Evolutionary conservation across 2,329 filamentous ascomycete genomes (phyloP).

Genomic region (Beauveria caledonica): DNA sequence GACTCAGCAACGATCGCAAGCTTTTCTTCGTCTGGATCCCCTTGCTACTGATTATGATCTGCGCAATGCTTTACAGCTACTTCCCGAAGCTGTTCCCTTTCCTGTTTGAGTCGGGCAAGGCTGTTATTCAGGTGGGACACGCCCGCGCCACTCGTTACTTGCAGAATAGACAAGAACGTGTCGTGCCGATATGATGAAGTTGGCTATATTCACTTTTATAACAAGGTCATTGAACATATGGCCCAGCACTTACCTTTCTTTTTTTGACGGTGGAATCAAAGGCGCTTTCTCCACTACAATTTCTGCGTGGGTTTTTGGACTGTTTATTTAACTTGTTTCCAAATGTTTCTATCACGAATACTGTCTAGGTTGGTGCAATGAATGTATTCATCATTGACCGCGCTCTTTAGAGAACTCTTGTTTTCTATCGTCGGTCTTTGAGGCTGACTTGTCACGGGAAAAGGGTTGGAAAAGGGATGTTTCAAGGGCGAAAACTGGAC

Average conservation of each 20-base stretch:
- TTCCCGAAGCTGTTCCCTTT: conserved; percentile 39
- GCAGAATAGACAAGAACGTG: conserved; percentile 18
- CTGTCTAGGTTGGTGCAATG: not conserved
- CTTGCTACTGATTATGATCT: conserved; percentile 39
- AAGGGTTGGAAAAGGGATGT: not conserved
- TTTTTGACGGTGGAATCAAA: not conserved
- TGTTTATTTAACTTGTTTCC: conserved; percentile 1
- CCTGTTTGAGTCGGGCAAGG: conserved; percentile 25
- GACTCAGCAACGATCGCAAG: conserved; percentile 54
- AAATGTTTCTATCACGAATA: not conserved
- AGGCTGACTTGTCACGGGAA: not conserved
- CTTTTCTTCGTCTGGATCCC: conserved; percentile 61
- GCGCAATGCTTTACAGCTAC: conserved; percentile 42
- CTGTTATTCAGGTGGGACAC: conserved; percentile 23
- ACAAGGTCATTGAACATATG: not conserved
- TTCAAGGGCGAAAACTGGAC: not conserved
- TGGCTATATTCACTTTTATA: not conserved
- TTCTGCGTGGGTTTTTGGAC: not conserved
- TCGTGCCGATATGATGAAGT: conserved; percentile 19
- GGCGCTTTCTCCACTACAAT: not conserved
- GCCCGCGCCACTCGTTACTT: conserved; percentile 18
- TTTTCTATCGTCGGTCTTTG: not conserved
- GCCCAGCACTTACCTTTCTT: not conserved
- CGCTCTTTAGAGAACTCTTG: not conserved
- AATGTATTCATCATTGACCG: not conserved